Base-by-base conservation (phyloP, 257 asterid genomes). In the Petunia secreta region DNA sequence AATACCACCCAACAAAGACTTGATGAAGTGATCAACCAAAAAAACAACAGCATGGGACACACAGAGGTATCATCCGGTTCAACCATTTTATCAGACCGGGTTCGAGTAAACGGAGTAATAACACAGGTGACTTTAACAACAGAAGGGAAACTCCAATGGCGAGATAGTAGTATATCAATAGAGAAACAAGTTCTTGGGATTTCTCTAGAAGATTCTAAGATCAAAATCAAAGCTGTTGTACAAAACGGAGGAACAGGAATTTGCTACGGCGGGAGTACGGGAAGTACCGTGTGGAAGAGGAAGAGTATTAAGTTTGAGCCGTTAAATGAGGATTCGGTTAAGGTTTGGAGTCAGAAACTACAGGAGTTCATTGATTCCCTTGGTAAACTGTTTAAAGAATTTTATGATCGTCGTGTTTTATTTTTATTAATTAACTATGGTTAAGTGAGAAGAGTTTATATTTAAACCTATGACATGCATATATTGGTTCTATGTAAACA, bases 151-250 rank as follows among this genome's bases (percentile, higher is more conserved):
- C 86, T 96, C 83, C 83, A 80, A 44, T 92, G 95, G 92, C 78
- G 75, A 0, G 91, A 73, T 64, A 85, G 84, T 16, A 85, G 87
- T 6, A 75, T 94, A 77, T 86, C 81, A 44, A 73, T 96, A 55
- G 95, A 88, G 74, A 88, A 89, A 77, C 89, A 96, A 75, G 97
- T 94, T 63, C 87, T 96, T 76, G 96, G 98, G 11, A 88, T 94
- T 87, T 79, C 91, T 8, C 87, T 87, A 25, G 91, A 89, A 38
- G 97, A 90, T 65, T 65, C 57, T 50, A 86, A 75, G 79, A 83
- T 96, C 80, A 86, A 80, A 57, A 80, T 96, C 79, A 89, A 90
- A 83, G 85, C 93, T 59, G 82, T 90, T 8, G 85, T 88, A 64
- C 89, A 87, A 57, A 71, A 60, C 43, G 50, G 3, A 3, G 84